Evolutionary conservation across 225 moss, liverwort and hornwort species (phyloP), one percentile per base, ranked within the genome.

Genomic region (Asterella californica): DNA sequence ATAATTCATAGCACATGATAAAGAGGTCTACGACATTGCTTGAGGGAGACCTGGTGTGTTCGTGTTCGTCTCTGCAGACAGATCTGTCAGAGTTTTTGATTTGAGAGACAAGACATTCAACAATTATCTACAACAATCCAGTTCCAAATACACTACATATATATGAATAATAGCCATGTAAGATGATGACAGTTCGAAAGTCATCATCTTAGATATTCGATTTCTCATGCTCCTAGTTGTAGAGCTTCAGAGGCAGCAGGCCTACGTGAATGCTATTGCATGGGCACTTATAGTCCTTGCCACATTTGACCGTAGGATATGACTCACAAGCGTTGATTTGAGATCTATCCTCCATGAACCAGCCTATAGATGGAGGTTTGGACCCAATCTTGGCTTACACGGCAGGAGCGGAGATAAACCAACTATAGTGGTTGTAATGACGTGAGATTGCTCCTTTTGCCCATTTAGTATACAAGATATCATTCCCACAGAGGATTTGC

Each of bases 341-440:
- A 92, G 94, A 94, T 77, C 70, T 94, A 63, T 90, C 92, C n/a
- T 88, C 94, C 34, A 92, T 92, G 76, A 89, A 88, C 79, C 90
- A 89, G 75, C 92, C 91, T 30, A 83, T 89, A n/a, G 94, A 94
- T 66, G 90, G 85, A 77, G 90, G 91, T 75, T 67, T 94, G 61
- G 94, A 94, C 81, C 94, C 94, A n/a, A 94, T 94, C 67, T 77
- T 94, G 79, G 94, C 94, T 59, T 94, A 94, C 75, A 94, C 92
- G 34, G 94, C 94, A 45, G 92, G 91, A 55, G 94, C 91, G 34
- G 94, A 92, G 86, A 94, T 94, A 69, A 92, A 94, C 81, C 94
- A 94, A 86, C 88, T 94, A 70, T 91, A 94, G 81, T 94, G 94
- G 94, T 94, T n/a, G n/a, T n/a, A n/a, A n/a, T n/a, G n/a, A n/a